phyloP scores from a whole-genome alignment of 805 yeast species.

The Sugiyamaella lignohabitans region DNA sequence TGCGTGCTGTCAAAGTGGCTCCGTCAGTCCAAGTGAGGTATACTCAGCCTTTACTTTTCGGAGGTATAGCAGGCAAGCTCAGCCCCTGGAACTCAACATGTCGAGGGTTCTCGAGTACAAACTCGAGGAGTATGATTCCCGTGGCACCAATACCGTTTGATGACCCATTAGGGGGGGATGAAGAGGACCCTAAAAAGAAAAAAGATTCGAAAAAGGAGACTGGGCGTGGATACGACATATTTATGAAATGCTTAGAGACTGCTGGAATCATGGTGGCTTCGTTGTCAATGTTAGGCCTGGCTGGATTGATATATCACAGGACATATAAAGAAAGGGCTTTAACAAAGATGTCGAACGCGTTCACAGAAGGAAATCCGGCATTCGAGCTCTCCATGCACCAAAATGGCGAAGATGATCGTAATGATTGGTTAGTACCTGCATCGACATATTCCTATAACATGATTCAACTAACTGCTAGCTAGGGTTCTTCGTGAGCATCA shows the following conservation, averaged over 20 bases:
- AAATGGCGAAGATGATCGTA: constrained; percentile 14
- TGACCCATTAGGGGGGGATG: background rate
- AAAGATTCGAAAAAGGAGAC: background rate
- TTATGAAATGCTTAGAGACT: constrained; percentile 41
- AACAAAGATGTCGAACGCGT: constrained; percentile 58
- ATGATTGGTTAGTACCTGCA: too few relatives aligned
- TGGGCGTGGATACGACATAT: constrained; percentile 2
- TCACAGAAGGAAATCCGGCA: constrained; percentile 61
- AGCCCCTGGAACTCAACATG: background rate
- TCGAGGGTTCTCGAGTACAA: background rate
- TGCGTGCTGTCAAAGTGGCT: too few relatives aligned
- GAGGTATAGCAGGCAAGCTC: too few relatives aligned
- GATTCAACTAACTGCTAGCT: too few relatives aligned
- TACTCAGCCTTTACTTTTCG: too few relatives aligned
- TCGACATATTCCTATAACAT: background rate
- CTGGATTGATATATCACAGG: constrained; percentile 66
- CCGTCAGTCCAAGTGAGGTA: too few relatives aligned
- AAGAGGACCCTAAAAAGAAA: background rate
- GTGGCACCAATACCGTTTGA: background rate
- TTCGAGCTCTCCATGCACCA: constrained; percentile 51
- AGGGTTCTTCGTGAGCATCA: constrained; percentile 73
- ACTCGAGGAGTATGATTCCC: background rate
- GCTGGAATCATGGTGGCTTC: constrained; percentile 68
- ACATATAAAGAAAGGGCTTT: constrained; percentile 54
- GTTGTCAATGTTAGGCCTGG: constrained; percentile 57